A percentile compares a stretch with the other conserved stretches of the same genome.
Evolutionary conservation across 176 grass and related monocot species (phyloP).

Genomic region (Musa itinerans): DNA sequence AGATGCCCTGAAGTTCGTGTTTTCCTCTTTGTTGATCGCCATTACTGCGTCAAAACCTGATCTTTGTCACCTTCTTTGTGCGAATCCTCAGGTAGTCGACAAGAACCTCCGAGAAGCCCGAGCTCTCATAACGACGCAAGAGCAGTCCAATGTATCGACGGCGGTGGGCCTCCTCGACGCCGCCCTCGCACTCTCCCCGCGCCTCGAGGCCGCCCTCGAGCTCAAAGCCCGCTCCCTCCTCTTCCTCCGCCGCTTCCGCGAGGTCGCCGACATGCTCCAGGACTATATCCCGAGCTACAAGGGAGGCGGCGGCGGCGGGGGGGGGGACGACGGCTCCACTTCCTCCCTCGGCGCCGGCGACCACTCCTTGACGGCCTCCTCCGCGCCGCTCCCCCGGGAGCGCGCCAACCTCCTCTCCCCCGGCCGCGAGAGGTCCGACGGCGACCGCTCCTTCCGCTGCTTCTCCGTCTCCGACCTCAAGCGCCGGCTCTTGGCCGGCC

Average conservation of each 20-base stretch:
- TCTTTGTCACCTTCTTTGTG: neutral
- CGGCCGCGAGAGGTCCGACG: constrained; percentile 53
- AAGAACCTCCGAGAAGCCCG: constrained; percentile 66
- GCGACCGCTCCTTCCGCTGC: constrained; percentile 51
- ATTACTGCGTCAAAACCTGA: constrained; percentile 21
- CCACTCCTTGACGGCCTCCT: constrained; percentile 27
- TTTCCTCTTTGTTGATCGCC: neutral
- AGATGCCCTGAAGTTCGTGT: neutral
- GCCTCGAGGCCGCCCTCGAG: constrained; percentile 67
- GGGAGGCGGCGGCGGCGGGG: constrained; percentile 42
- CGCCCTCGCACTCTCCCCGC: constrained; percentile 59
- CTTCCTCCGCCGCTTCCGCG: constrained; percentile 54
- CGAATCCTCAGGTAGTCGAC: constrained; percentile 55
- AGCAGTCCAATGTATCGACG: constrained; percentile 38
- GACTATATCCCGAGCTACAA: constrained; percentile 86
- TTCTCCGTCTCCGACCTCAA: constrained; percentile 82
- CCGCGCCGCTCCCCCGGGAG: neutral
- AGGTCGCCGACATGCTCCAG: constrained; percentile 79
- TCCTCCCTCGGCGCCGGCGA: constrained; percentile 43
- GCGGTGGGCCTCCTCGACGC: constrained; percentile 78
- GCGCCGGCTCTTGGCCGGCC: constrained; percentile 54
- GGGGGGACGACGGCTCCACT: constrained; percentile 14
- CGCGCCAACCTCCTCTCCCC: constrained; percentile 73
- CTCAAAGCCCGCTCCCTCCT: constrained; percentile 63
- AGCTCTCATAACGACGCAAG: constrained; percentile 40